phyloP scores from a whole-genome alignment of 2,329 filamentous ascomycete species.

The Phyllosticta citrichinensis region DNA sequence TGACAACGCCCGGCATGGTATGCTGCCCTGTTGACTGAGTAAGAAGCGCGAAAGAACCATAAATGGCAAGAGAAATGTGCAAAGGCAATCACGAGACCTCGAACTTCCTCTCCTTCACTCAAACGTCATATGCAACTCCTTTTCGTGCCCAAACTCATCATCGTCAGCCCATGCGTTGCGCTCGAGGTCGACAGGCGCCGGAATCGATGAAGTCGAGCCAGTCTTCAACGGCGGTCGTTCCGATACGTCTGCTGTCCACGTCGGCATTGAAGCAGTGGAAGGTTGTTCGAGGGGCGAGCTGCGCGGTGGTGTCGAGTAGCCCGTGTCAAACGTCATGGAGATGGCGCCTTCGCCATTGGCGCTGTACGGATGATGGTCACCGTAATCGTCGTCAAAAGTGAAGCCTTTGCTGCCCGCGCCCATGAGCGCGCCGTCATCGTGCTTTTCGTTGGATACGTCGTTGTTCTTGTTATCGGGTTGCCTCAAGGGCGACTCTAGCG shows the following conservation, averaged over 20 bases:
- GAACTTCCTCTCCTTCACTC: constrained; percentile 16
- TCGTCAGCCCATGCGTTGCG: constrained; percentile 40
- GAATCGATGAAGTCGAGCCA: constrained; percentile 13
- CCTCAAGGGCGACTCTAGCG: constrained; percentile 19
- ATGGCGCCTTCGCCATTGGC: constrained; percentile 20
- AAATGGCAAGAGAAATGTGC: not conserved
- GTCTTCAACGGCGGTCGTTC: constrained; percentile 23
- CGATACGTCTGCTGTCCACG: constrained; percentile 6
- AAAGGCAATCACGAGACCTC: not conserved
- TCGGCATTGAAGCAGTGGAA: constrained; percentile 10
- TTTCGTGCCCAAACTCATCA: constrained; percentile 36
- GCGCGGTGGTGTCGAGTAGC: constrained; percentile 20
- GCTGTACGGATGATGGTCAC: constrained; percentile 18
- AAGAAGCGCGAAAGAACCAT: not conserved
- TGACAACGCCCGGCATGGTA: not conserved
- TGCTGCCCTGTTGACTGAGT: not conserved
- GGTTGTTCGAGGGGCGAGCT: constrained; percentile 12
- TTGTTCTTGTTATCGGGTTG: constrained; percentile 28
- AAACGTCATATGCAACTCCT: constrained; percentile 41
- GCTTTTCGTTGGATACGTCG: constrained; percentile 13
- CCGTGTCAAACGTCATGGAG: constrained; percentile 35
- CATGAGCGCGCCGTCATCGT: constrained; percentile 11
- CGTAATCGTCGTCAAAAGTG: constrained; percentile 22
- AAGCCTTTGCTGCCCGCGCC: constrained; percentile 10
- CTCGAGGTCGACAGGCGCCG: constrained; percentile 19